phyloP scores from a whole-genome alignment of 202 grass and related monocot species.

The Eragrostis tef region DNA sequence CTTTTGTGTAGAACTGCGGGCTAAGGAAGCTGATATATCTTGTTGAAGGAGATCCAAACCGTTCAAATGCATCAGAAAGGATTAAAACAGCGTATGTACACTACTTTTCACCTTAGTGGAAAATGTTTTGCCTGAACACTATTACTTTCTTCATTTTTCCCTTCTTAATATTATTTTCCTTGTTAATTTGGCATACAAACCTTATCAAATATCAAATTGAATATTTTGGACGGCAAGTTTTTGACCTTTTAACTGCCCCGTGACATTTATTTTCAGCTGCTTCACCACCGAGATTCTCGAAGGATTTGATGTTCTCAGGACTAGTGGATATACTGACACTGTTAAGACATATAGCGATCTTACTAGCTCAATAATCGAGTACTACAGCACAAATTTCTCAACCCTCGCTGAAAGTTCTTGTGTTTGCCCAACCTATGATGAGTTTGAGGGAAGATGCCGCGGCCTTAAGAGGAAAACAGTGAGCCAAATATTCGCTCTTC shows the following conservation, averaged over 20 bases:
- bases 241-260: conserved; percentile 1
- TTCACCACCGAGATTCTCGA: conserved; percentile 89
- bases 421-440: conserved; percentile 67
- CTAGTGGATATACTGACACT: conserved; percentile 74
- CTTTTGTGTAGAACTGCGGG: conserved; percentile 64
- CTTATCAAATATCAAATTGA: neutral
- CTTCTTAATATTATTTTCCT: conserved; percentile 20
- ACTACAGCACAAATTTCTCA: conserved; percentile 62
- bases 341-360: conserved; percentile 66
- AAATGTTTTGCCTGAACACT: conserved; percentile 30
- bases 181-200: conserved; percentile 22
- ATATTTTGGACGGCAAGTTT: neutral
- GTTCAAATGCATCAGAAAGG: conserved; percentile 61
- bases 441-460: conserved; percentile 69
- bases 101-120: conserved; percentile 31
- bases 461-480: conserved; percentile 79
- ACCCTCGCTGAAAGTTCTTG: conserved; percentile 24
- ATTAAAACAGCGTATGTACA: conserved; percentile 80
- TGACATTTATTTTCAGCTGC: conserved; percentile 70
- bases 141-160: conserved; percentile 23
- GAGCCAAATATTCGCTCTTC: conserved; percentile 83
- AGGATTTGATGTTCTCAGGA: conserved; percentile 95
- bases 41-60: conserved; percentile 88
- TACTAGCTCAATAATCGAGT: conserved; percentile 71
- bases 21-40: conserved; percentile 90